Evolutionary conservation across 2,329 filamentous ascomycete genomes (phyloP).

Genomic region (Fusarium denticulatum): DNA sequence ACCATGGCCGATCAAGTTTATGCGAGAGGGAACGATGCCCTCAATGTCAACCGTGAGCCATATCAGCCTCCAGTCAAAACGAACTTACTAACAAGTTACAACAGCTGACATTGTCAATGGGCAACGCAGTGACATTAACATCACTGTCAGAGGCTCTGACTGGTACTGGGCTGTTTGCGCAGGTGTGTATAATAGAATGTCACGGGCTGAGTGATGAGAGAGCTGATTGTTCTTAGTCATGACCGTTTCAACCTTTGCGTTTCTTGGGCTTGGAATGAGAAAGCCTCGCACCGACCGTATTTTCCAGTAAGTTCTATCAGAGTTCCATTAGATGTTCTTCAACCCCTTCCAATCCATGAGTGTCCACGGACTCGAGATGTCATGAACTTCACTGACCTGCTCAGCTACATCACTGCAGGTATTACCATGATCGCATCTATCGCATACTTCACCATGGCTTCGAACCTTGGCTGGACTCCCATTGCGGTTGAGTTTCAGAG

Average conservation of each 20-base stretch:
- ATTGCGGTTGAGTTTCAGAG: conserved; percentile 63
- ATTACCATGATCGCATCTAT: conserved; percentile 60
- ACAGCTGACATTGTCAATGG: conserved; percentile 22
- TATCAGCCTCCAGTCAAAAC: rapidly evolving
- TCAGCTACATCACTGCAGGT: conserved; percentile 58
- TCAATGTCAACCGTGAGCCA: conserved; percentile 15
- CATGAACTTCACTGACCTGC: background rate
- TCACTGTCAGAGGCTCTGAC: conserved; percentile 68
- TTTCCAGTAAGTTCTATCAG: conserved; percentile 53
- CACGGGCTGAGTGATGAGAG: too few species aligned
- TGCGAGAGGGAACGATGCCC: conserved; percentile 4
- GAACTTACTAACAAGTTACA: rapidly evolving
- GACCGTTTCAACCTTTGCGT: conserved; percentile 61
- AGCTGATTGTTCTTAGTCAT: conserved; percentile 64
- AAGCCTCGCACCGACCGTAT: conserved; percentile 64
- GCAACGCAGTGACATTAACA: conserved; percentile 59
- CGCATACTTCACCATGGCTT: conserved; percentile 62
- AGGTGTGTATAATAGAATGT: background rate
- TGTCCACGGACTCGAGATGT: rapidly evolving
- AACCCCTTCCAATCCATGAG: rapidly evolving
- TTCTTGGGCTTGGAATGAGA: conserved; percentile 62
- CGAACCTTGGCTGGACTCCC: conserved; percentile 58
- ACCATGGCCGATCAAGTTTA: conserved; percentile 6
- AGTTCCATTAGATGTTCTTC: rapidly evolving
- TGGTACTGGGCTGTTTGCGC: conserved; percentile 64